Conservation (phyloP, 2,329 filamentous ascomycete species). For the Monosporascus ibericus region DNA sequence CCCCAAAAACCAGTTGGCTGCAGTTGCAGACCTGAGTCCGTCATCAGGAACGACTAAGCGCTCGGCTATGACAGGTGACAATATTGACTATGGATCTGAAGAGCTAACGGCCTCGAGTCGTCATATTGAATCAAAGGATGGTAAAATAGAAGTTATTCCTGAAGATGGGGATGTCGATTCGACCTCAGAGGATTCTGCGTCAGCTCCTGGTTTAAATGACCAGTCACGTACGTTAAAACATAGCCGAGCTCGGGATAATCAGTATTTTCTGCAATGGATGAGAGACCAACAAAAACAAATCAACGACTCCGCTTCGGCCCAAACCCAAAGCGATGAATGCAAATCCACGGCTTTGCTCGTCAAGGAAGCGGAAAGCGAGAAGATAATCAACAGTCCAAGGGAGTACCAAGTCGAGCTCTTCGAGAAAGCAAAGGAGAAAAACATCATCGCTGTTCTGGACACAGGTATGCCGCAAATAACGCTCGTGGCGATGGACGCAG, state of each 20-base stretch:
- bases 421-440: conserved; percentile 75
- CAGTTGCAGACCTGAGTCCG: neutral
- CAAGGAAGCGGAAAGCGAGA: conserved; percentile 31
- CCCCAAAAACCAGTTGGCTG: neutral
- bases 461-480: conserved; percentile 50
- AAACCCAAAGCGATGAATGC: conserved; percentile 14
- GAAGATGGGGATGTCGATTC: conserved; percentile 3
- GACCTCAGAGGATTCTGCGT: conserved; percentile 7
- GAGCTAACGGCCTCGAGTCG: neutral
- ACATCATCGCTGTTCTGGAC: conserved; percentile 88
- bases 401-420: conserved; percentile 93
- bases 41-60: neutral
- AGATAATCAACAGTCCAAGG: conserved; percentile 69
- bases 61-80: neutral
- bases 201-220: neutral
- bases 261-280: conserved; percentile 15
- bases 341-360: conserved; percentile 29
- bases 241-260: conserved; percentile 8
- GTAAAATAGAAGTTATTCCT: conserved; percentile 11
- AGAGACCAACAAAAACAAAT: conserved; percentile 13
- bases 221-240: neutral
- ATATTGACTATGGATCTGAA: neutral
- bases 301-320: conserved; percentile 2
- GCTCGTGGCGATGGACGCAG: neutral
- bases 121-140: conserved; percentile 1